Percentiles rank a stretch among this genome's conserved stretches.
phyloP scores from a whole-genome alignment of 352 stramenopile species.

The Pythium aristosporum region DNA sequence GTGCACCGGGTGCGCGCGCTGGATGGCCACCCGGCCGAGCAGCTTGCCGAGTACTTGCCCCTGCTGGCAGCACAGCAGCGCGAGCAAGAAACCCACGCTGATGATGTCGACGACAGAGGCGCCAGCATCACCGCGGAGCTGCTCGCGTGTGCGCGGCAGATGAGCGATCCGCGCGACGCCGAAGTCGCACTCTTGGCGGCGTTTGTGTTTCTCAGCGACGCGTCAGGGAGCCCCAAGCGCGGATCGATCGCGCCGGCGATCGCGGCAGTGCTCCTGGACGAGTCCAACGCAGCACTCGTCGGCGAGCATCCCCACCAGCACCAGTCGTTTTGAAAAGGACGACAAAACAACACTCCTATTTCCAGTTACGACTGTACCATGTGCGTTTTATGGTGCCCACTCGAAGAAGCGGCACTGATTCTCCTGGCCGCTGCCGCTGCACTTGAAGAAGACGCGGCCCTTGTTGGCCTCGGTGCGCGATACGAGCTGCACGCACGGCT shows the following conservation, averaged over 20 bases:
- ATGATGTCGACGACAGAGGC: slow-evolving; percentile 3
- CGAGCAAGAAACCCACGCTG: background rate
- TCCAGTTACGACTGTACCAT: background rate
- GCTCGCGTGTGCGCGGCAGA: slow-evolving; percentile 44
- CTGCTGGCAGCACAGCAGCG: slow-evolving; percentile 39
- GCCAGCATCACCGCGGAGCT: slow-evolving; percentile 42
- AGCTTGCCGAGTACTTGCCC: slow-evolving; percentile 61
- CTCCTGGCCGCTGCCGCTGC: slow-evolving; percentile 67
- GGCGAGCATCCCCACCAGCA: background rate
- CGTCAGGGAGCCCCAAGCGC: slow-evolving; percentile 26
- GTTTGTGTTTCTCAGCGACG: slow-evolving; percentile 63
- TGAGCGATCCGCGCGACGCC: slow-evolving; percentile 45
- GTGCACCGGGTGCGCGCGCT: slow-evolving; percentile 62
- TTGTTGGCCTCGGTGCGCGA: slow-evolving; percentile 84
- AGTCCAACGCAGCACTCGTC: slow-evolving; percentile 10
- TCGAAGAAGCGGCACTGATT: slow-evolving; percentile 92
- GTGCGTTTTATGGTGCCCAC: slow-evolving; percentile 58
- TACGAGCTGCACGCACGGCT: slow-evolving; percentile 44
- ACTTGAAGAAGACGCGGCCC: slow-evolving; percentile 93
- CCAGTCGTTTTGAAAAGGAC: slow-evolving; percentile 16
- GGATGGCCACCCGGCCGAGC: slow-evolving; percentile 45
- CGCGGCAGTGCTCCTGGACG: slow-evolving; percentile 53
- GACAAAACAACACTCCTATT: background rate
- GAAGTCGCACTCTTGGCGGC: slow-evolving; percentile 58
- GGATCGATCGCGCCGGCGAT: slow-evolving; percentile 52